phyloP scores from a whole-genome alignment of 805 yeast species.

The Starmerella asiatica region DNA sequence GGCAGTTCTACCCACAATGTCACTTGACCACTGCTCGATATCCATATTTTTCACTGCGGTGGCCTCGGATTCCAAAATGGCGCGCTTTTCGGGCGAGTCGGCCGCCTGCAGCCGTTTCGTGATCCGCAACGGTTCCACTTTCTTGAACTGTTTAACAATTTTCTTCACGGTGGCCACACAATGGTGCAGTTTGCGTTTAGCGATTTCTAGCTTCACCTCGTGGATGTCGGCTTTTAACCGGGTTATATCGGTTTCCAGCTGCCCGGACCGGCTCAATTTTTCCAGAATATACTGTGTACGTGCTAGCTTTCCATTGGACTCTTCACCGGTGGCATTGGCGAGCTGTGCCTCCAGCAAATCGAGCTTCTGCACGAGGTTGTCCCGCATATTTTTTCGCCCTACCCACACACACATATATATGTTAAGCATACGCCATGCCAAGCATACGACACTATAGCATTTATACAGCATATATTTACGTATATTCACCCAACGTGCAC shows the following conservation, averaged over 20 bases:
- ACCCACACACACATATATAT: too few relatives aligned
- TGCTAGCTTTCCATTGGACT: conserved; percentile 20
- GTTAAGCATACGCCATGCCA: too few relatives aligned
- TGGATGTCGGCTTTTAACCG: conserved; percentile 17
- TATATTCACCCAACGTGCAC: too few relatives aligned
- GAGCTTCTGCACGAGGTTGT: conserved; percentile 28
- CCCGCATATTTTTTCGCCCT: conserved; percentile 15
- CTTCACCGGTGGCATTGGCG: conserved; percentile 14
- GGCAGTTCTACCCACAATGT: conserved; percentile 10
- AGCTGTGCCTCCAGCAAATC: conserved; percentile 28
- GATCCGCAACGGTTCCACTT: conserved; percentile 26
- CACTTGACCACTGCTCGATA: conserved; percentile 11
- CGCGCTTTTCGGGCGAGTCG: conserved; percentile 2
- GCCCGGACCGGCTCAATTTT: conserved; percentile 10
- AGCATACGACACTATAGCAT: too few relatives aligned
- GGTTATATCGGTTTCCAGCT: conserved; percentile 8
- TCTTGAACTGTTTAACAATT: conserved; percentile 24
- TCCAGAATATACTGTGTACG: conserved; percentile 24
- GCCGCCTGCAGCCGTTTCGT: conserved; percentile 21
- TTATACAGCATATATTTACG: too few relatives aligned
- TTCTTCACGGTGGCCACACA: conserved; percentile 22
- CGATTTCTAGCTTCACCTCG: conserved; percentile 21
- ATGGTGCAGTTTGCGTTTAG: conserved; percentile 25
- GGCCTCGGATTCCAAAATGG: conserved; percentile 11
- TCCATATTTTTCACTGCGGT: conserved; percentile 12